Conservation (phyloP, 345 rosid species). For the Eucalyptus curtisii region DNA sequence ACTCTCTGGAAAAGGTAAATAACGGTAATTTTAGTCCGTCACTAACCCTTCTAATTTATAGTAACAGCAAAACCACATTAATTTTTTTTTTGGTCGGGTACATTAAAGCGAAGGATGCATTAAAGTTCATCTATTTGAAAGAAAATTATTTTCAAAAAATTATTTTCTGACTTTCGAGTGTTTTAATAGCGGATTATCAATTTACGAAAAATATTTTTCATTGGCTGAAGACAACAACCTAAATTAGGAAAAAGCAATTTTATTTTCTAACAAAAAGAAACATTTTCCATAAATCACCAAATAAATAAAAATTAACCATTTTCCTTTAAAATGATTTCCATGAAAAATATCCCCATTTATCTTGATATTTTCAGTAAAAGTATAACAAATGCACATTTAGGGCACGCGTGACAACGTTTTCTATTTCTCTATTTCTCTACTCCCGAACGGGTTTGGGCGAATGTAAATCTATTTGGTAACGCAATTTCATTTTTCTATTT, state of each 20-base stretch:
- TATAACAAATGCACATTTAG: background rate
- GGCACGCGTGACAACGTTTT: no score
- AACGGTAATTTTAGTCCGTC: background rate
- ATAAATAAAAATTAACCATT: background rate
- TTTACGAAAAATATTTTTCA: background rate
- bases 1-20: background rate
- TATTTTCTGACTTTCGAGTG: no score
- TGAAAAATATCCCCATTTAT: background rate
- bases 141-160: no score
- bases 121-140: background rate
- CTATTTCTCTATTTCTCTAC: no score
- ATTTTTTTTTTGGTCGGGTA: background rate
- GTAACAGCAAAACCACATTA: background rate
- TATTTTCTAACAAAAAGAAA: rapidly evolving
- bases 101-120: background rate
- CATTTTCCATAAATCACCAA: background rate
- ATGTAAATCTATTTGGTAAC: no score
- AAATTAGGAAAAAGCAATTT: background rate
- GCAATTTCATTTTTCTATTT: no score
- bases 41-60: background rate
- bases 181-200: background rate
- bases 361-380: background rate
- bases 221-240: background rate
- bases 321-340: background rate
- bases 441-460: no score